phyloP scores from a whole-genome alignment of 176 grass and related monocot species.

The Zizania latifolia region DNA sequence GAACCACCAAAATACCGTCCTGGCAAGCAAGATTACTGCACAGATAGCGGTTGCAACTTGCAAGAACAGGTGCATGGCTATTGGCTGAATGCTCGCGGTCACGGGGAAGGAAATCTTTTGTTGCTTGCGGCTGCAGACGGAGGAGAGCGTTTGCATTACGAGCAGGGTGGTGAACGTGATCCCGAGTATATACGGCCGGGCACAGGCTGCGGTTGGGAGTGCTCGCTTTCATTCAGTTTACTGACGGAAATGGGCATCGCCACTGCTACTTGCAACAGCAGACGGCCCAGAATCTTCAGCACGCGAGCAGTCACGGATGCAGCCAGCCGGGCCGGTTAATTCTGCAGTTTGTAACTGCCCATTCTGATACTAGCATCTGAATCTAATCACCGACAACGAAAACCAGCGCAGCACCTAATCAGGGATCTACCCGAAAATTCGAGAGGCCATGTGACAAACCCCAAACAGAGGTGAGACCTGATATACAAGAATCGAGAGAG shows the following conservation, averaged over 20 bases:
- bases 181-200: too few relatives aligned
- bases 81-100: neutral
- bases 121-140: neutral
- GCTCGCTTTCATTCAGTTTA: too few relatives aligned
- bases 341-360: neutral
- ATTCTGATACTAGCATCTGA: neutral
- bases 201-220: neutral
- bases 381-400: neutral
- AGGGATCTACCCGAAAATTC: too few relatives aligned
- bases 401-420: too few relatives aligned
- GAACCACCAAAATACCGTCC: too few relatives aligned
- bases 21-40: too few relatives aligned
- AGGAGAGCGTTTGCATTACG: slow-evolving; percentile 1
- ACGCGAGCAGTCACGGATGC: neutral
- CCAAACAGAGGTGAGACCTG: too few relatives aligned
- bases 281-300: neutral
- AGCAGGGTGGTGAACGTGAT: slow-evolving; percentile 26
- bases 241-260: neutral
- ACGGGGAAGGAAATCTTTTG: neutral
- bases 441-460: too few relatives aligned
- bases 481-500: too few relatives aligned
- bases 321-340: neutral
- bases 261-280: neutral
- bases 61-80: neutral
- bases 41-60: neutral